Conservation (phyloP, 768 basidiomycete genomes). For the Mycena albidolilacea region DNA sequence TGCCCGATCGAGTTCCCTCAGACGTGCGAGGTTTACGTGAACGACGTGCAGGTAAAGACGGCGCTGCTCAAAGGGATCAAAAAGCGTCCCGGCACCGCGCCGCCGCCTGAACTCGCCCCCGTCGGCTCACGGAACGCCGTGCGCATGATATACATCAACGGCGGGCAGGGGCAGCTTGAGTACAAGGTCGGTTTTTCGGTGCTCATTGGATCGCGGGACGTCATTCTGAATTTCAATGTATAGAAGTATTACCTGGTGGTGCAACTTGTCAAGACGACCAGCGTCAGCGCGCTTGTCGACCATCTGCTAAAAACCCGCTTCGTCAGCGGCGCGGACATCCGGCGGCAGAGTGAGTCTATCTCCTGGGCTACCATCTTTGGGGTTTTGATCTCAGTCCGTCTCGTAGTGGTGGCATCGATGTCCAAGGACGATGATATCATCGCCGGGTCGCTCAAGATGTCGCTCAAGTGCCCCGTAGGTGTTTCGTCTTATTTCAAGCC, state of each 20-base stretch:
- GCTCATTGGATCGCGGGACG: not conserved
- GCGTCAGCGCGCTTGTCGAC: constrained; percentile 68
- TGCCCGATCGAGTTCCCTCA: constrained; percentile 78
- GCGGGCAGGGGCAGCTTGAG: constrained; percentile 58
- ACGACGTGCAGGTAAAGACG: constrained; percentile 56
- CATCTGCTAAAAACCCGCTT: constrained; percentile 68
- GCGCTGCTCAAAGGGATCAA: constrained; percentile 77
- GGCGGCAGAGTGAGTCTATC: constrained; percentile 63
- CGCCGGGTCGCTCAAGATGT: constrained; percentile 74
- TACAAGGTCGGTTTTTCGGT: constrained; percentile 44
- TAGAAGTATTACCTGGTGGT: constrained; percentile 78
- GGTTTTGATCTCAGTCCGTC: not conserved
- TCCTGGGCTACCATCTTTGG: not conserved
- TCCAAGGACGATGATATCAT: constrained; percentile 79
- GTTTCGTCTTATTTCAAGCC: not conserved
- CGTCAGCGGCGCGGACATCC: constrained; percentile 62
- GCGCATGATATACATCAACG: constrained; percentile 76
- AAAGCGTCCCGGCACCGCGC: constrained; percentile 79
- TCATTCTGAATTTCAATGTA: not conserved
- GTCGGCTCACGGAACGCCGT: constrained; percentile 56
- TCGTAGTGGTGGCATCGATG: constrained; percentile 55
- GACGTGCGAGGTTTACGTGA: constrained; percentile 75
- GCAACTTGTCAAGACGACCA: constrained; percentile 72
- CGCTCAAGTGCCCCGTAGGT: constrained; percentile 81
- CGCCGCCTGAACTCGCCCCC: constrained; percentile 62